phyloP scores from a whole-genome alignment of 352 stramenopile species.

The Phytophthora ohioensis region DNA sequence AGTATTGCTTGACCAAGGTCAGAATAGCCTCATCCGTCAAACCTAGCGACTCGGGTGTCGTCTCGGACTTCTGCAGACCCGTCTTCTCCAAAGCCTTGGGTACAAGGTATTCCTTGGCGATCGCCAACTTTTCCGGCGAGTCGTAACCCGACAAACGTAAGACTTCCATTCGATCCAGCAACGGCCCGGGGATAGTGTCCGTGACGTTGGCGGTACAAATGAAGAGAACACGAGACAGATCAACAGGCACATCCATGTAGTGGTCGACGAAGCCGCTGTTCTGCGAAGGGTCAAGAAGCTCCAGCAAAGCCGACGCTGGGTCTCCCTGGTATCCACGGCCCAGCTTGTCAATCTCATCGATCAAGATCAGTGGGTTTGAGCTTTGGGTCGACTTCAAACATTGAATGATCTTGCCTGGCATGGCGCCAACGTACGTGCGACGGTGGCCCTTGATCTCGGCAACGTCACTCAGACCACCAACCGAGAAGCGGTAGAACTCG shows the following conservation, averaged over 20 bases:
- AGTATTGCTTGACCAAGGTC: slow-evolving; percentile 93
- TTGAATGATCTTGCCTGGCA: slow-evolving; percentile 99
- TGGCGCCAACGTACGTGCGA: slow-evolving; percentile 98
- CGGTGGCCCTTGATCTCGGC: slow-evolving; percentile 99
- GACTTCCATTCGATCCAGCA: slow-evolving; percentile 99
- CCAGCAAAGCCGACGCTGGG: slow-evolving; percentile 95
- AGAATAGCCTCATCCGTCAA: slow-evolving; percentile 95
- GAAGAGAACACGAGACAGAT: slow-evolving; percentile 97
- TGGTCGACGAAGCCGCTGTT: slow-evolving; percentile 98
- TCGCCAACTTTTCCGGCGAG: slow-evolving; percentile 97
- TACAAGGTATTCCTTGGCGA: slow-evolving; percentile 98
- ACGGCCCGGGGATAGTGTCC: slow-evolving; percentile 96
- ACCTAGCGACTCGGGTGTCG: slow-evolving; percentile 84
- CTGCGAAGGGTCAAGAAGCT: slow-evolving; percentile 98
- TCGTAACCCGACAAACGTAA: slow-evolving; percentile 97
- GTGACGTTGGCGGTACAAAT: slow-evolving; percentile 96
- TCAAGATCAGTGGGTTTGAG: slow-evolving; percentile 98
- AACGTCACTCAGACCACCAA: slow-evolving; percentile 97
- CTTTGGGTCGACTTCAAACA: slow-evolving; percentile 97
- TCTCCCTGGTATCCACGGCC: slow-evolving; percentile 92
- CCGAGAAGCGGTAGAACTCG: slow-evolving; percentile 99
- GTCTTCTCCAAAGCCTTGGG: slow-evolving; percentile 96
- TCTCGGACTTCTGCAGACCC: slow-evolving; percentile 76
- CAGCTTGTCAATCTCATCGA: slow-evolving; percentile 97
- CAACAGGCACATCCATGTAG: slow-evolving; percentile 98